Percentiles rank a stretch among this genome's conserved stretches.
These are phyloP conservation scores for Lactarius sp. DNA, from an alignment of 768 basidiomycete species.

Conservation along the genomic window DNA sequence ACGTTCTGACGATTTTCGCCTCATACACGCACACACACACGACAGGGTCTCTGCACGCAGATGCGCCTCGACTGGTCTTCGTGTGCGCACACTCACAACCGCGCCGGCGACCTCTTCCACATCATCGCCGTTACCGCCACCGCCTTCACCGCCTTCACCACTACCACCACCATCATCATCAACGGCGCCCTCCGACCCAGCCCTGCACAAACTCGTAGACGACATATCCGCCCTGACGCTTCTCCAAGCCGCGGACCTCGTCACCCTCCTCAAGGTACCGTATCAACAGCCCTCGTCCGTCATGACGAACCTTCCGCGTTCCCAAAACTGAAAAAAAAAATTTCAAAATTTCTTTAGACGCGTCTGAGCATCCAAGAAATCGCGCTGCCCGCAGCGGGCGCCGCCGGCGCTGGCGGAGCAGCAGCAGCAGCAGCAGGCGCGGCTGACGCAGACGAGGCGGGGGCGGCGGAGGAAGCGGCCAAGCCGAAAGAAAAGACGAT, in stretches of 20 bases:
- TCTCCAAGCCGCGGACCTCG: constrained; percentile 93
- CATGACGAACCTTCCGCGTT: no score
- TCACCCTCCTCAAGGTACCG: constrained; percentile 84
- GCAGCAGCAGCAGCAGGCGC: no score
- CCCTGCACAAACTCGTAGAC: constrained; percentile 80
- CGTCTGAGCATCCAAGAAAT: constrained; percentile 97
- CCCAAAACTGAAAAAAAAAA: neutral
- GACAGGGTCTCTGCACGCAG: constrained; percentile 3
- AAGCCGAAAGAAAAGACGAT: constrained; percentile 99
- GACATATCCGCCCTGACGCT: constrained; percentile 86
- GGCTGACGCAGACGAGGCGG: constrained; percentile 50
- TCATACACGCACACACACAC: neutral
- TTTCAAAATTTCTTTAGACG: constrained; percentile 55
- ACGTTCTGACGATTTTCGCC: no score
- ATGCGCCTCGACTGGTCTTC: neutral
- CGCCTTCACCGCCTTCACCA: constrained; percentile 43
- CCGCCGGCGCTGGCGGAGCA: constrained; percentile 42
- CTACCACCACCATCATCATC: constrained; percentile 30
- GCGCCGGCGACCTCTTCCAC: constrained; percentile 43
- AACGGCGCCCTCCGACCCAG: constrained; percentile 49
- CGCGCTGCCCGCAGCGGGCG: constrained; percentile 77
- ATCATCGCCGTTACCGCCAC: constrained; percentile 28
- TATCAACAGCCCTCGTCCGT: no score
- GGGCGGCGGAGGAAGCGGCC: constrained; percentile 42
- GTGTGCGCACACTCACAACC: constrained; percentile 18